Evolutionary conservation across 495 filamentous ascomycete genomes (phyloP), one percentile per base, ranked within the genome.

Genomic region (Penicillium alfredii): DNA sequence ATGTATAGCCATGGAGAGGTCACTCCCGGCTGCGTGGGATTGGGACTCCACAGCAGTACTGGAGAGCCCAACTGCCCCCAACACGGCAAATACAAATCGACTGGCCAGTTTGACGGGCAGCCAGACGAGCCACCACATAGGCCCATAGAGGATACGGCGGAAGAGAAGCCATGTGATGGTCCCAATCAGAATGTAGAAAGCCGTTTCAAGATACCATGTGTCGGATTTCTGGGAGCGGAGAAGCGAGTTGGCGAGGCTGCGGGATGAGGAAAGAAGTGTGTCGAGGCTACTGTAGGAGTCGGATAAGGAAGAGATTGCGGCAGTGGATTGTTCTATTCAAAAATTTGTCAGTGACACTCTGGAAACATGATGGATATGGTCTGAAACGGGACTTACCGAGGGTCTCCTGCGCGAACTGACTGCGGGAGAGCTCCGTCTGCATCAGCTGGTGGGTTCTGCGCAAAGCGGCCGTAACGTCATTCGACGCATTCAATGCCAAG

Each of bases 181-280:
- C 2, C 61, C 71, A 9, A 84, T 24, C 6, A 97, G 72, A 30
- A 97, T 62, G 47, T 87, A 88, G 45, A 97, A 81, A 0, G 89
- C 80, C 12, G 81, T 89, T 60, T 87, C 79, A 17, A 96, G 73
- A 49, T 99, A 99, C 92, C 92, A 99, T 3, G 87, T 92, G 59
- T 97, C 92, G 25, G 81, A 88, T 66, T 96, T 96, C 52, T 89
- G 85, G 19, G 84, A 88, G 47, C 77, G 77, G 21, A 96, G 67
- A 30, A 99, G 65, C 15, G 84, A 86, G 10, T 74, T 76, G 8
- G 96, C 74, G 10, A 99, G 73, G 39, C 76, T 81, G 38, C 79
- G 73, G 12, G 81, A 84, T 22, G 73, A 80, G 1, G 76, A 66
- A 16, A 99, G 66, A 37, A 97, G 66, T 18, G 74, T 73, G 47